Conservation (phyloP, 2,329 filamentous ascomycete species). For the Verticillium nonalfalfae region DNA sequence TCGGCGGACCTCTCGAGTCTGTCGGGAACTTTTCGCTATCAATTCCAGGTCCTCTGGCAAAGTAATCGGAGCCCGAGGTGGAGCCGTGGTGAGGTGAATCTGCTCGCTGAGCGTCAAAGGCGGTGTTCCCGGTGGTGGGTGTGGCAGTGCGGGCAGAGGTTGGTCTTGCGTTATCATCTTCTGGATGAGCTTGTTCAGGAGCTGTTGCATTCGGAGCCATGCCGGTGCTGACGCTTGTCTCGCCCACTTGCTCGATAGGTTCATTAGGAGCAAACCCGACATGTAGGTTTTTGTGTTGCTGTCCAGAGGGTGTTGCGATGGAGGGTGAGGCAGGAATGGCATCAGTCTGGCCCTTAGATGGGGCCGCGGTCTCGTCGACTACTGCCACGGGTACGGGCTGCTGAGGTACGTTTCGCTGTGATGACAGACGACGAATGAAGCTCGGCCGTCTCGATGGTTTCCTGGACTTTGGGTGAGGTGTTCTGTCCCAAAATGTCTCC, state of each 20-base stretch:
- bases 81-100: background rate
- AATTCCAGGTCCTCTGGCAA: slow-evolving; percentile 22
- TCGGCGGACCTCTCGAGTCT: slow-evolving; percentile 24
- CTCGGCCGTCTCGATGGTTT: slow-evolving; percentile 32
- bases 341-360: background rate
- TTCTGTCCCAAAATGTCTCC: slow-evolving; percentile 92
- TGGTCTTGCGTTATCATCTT: background rate
- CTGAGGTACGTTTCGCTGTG: slow-evolving; percentile 18
- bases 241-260: slow-evolving; percentile 4
- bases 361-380: background rate
- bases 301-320: background rate
- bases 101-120: background rate
- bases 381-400: background rate
- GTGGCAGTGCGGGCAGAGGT: background rate
- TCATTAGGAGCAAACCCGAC: slow-evolving; percentile 22
- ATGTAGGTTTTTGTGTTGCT: slow-evolving; percentile 19
- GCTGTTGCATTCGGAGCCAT: background rate
- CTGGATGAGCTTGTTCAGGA: background rate
- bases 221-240: background rate
- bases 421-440: slow-evolving; percentile 42
- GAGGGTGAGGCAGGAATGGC: background rate
- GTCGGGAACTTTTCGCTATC: slow-evolving; percentile 34
- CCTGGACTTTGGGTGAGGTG: slow-evolving; percentile 43
- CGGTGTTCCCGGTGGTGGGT: background rate
- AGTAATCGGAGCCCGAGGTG: slow-evolving; percentile 10